Evolutionary conservation across 768 basidiomycete species (phyloP).

Genomic region (Termitomyces eurrhizus): DNA sequence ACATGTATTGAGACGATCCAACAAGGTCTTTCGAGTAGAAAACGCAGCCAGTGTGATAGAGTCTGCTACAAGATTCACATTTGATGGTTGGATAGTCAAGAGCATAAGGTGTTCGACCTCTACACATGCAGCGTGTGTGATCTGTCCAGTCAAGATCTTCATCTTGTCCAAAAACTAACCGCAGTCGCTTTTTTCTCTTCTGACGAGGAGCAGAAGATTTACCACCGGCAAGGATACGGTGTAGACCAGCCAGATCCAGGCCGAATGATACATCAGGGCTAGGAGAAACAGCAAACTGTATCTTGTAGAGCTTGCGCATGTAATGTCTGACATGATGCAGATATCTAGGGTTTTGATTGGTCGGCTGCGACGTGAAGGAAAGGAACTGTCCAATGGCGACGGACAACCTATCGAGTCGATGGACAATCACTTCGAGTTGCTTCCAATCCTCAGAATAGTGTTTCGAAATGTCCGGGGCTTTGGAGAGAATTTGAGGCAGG

Average conservation of each 20-base stretch:
- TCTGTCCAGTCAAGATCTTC: slow-evolving; percentile 70
- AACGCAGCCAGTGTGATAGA: slow-evolving; percentile 74
- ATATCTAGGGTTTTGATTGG: slow-evolving; percentile 72
- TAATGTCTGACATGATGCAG: slow-evolving; percentile 84
- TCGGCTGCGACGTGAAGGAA: slow-evolving; percentile 61
- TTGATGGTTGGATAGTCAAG: slow-evolving; percentile 59
- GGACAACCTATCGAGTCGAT: slow-evolving; percentile 72
- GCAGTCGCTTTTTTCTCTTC: slow-evolving; percentile 56
- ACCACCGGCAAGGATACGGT: slow-evolving; percentile 72
- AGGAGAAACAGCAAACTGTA: slow-evolving; percentile 85
- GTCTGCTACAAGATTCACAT: slow-evolving; percentile 61
- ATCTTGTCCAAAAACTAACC: slow-evolving; percentile 75
- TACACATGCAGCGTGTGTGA: slow-evolving; percentile 76
- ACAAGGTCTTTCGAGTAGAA: slow-evolving; percentile 53
- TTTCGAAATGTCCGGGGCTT: slow-evolving; percentile 76
- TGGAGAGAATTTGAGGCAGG: slow-evolving; percentile 63
- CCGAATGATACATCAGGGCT: slow-evolving; percentile 80
- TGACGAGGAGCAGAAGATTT: slow-evolving; percentile 47
- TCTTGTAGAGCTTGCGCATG: slow-evolving; percentile 87
- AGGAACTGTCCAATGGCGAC: slow-evolving; percentile 78
- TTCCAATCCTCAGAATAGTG: slow-evolving; percentile 80
- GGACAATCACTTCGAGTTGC: slow-evolving; percentile 75
- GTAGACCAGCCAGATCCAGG: slow-evolving; percentile 76
- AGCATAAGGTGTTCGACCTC: slow-evolving; percentile 61
- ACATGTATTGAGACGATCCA: slow-evolving; percentile 44